Evolutionary conservation across 805 yeast species (phyloP).

Genomic region (Wickerhamiella azymoides): DNA sequence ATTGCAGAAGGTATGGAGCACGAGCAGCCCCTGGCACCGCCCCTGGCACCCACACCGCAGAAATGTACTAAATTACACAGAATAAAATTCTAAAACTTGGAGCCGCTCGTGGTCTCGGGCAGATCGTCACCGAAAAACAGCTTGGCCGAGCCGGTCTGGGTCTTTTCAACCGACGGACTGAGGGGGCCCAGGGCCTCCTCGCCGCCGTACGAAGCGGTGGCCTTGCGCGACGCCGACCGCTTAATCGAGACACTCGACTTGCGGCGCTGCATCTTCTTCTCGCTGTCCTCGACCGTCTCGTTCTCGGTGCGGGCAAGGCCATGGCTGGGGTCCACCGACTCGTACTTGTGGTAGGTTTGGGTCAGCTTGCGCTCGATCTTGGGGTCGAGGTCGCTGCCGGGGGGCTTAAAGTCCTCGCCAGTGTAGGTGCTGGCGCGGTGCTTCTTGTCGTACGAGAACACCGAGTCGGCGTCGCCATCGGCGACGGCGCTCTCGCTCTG

Average conservation of each 20-base stretch:
- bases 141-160: constrained; percentile 9
- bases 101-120: constrained; percentile 24
- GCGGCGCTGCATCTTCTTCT: constrained; percentile 19
- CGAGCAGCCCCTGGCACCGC: too few relatives aligned
- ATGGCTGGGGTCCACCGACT: constrained; percentile 19
- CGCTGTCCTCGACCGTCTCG: constrained; percentile 17
- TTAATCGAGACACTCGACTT: constrained; percentile 18
- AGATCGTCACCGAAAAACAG: constrained; percentile 25
- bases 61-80: background rate
- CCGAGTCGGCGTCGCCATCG: constrained; percentile 20
- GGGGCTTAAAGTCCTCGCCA: constrained; percentile 19
- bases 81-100: background rate
- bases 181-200: constrained; percentile 22
- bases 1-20: too few relatives aligned
- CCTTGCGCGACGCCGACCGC: constrained; percentile 20
- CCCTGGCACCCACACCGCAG: too few relatives aligned
- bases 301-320: constrained; percentile 24
- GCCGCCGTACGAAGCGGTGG: constrained; percentile 25
- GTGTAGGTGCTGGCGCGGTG: constrained; percentile 21
- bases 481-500: constrained; percentile 7
- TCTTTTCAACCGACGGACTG: constrained; percentile 13
- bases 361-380: constrained; percentile 24
- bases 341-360: constrained; percentile 23
- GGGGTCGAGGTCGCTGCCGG: constrained; percentile 20
- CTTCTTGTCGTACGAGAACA: constrained; percentile 24